A percentile compares a stretch with the other conserved stretches of the same genome.
Conservation (phyloP, 73 alveolate genomes). For the Durusdinium trenchii region DNA sequence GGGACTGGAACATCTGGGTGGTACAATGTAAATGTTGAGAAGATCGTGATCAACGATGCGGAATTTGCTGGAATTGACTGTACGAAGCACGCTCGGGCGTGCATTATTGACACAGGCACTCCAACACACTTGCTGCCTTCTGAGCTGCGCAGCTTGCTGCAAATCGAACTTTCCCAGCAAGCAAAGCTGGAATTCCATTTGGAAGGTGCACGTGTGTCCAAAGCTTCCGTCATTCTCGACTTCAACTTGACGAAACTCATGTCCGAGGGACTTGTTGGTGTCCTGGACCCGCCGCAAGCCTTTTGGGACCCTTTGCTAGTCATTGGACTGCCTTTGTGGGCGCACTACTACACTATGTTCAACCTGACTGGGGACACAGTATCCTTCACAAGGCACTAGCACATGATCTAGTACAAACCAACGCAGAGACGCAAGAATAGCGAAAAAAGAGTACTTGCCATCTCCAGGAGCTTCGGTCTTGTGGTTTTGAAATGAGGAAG, state of each 20-base stretch:
- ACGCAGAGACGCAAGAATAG: no score
- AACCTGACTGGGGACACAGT: slow-evolving; percentile 41
- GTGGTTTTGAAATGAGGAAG: no score
- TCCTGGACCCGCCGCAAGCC: neutral
- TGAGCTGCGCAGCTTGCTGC: neutral
- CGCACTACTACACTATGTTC: slow-evolving; percentile 70
- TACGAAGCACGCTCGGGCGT: slow-evolving; percentile 46
- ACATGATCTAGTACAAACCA: no score
- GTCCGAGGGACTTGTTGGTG: slow-evolving; percentile 6
- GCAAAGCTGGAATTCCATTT: slow-evolving; percentile 37
- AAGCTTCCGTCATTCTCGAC: slow-evolving; percentile 22
- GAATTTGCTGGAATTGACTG: slow-evolving; percentile 47
- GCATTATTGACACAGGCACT: slow-evolving; percentile 64
- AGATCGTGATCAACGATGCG: neutral
- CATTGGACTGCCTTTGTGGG: slow-evolving; percentile 41
- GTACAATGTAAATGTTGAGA: slow-evolving; percentile 43
- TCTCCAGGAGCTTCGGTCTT: no score
- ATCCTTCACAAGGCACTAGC: slow-evolving; percentile 45
- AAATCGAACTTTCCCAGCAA: neutral
- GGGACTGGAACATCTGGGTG: slow-evolving; percentile 54
- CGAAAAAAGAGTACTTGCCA: no score
- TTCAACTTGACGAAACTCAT: neutral
- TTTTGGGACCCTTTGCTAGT: slow-evolving; percentile 64
- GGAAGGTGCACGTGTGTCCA: slow-evolving; percentile 19
- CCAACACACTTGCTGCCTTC: slow-evolving; percentile 3